These are phyloP conservation scores for Arthrocladium fulminans DNA, from an alignment of 2,329 filamentous ascomycete species.

Conservation along the genomic window DNA sequence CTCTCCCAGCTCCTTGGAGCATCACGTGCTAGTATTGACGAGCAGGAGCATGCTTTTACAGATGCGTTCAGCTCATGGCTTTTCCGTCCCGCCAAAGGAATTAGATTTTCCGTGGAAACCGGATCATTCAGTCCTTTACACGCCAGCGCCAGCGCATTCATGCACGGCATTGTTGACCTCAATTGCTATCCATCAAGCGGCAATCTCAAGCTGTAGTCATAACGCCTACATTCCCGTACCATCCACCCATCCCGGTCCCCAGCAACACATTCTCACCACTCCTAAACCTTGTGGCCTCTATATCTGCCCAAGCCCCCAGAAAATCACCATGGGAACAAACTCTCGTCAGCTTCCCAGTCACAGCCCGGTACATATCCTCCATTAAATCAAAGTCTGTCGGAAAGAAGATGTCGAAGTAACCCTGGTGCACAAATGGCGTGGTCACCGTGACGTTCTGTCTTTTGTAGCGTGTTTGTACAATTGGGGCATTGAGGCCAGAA, in stretches of 20 bases:
- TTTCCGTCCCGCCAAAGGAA: too few relatives aligned
- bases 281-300: slow-evolving; percentile 69
- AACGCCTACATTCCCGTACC: slow-evolving; percentile 93
- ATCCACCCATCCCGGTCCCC: slow-evolving; percentile 53
- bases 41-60: too few relatives aligned
- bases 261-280: slow-evolving; percentile 76
- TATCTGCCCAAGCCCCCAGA: slow-evolving; percentile 76
- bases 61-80: too few relatives aligned
- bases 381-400: slow-evolving; percentile 88
- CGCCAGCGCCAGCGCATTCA: too few relatives aligned
- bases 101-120: too few relatives aligned
- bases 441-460: slow-evolving; percentile 78
- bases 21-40: too few relatives aligned
- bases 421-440: slow-evolving; percentile 91
- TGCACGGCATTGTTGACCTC: too few relatives aligned
- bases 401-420: slow-evolving; percentile 98
- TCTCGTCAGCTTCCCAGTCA: slow-evolving; percentile 84
- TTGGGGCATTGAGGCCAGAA: slow-evolving; percentile 77
- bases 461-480: slow-evolving; percentile 90
- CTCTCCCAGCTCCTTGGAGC: too few relatives aligned
- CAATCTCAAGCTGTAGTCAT: slow-evolving; percentile 75
- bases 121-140: too few relatives aligned
- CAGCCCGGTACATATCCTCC: slow-evolving; percentile 82
- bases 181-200: too few relatives aligned
- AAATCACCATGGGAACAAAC: slow-evolving; percentile 86